Evolutionary conservation across 2,329 filamentous ascomycete genomes (phyloP), one percentile per base, ranked within the genome.

Genomic region (Colletotrichum shisoi): DNA sequence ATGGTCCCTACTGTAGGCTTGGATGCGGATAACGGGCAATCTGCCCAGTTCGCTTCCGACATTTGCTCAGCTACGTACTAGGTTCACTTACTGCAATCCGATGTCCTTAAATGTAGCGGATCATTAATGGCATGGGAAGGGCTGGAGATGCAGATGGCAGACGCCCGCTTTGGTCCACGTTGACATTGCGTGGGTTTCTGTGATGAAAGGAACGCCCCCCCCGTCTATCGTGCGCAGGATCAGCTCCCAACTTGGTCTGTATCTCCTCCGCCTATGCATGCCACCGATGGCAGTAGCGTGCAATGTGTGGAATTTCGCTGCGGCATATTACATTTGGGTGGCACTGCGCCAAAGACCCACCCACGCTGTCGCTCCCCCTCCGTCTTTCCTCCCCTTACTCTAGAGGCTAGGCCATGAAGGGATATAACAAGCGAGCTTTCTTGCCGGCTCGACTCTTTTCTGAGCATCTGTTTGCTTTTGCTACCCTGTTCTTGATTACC

Each of bases 371-470:
- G 31, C 31, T 31, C 4, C 27, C 31, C 27, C 37, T 42, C 37
- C 3, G 6, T 34, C 34, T 42, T 9, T n/a, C 19, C 13, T 6
- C 19, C 48, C 57, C 31, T 58, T 54, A 34, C 9, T 11, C 9
- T 3, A 31, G 15, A 24, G 15, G 31, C 62, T 65, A 65, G 62
- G 49, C 57, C 49, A 37, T 2, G 24, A 62, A 62, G n/a, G 57
- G 62, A 56, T n/a, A 65, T 42, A n/a, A 21, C 49, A 65, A 65
- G 62, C 62, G 62, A 62, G 21, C 40, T 44, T 48, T 9, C 21
- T 17, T 11, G 8, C 11, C 24, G 13, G 37, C 27, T 52, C 37
- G 12, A 19, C 37, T 3, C 27, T 39, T 63, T 59, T n/a, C 34
- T 37, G 46, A 19, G 15, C n/a, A n/a, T 44, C n/a, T 44, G 3